Base-by-base conservation (phyloP, 352 stramenopile genomes). In the Pythium phragmitis region DNA sequence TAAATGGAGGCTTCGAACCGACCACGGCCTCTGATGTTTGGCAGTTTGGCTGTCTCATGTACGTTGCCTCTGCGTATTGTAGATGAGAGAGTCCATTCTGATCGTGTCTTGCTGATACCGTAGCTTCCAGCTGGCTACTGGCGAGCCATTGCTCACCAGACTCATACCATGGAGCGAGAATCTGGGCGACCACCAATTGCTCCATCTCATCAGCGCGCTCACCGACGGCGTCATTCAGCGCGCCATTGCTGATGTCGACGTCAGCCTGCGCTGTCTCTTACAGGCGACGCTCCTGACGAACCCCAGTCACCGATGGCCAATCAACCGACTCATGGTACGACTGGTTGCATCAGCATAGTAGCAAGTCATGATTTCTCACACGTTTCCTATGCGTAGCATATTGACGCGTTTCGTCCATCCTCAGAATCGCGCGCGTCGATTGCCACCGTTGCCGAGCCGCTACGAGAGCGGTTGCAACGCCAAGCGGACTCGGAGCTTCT, bases 11-110 rank as follows among this genome's bases (percentile, higher is more conserved):
- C 12, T 88, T 87, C 37, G 46, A 64, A 4, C 77, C 80, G 7
- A 90, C 77, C 0, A 55, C 65, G 19, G 67, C 68, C 3, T 85
- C 77, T 6, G 83, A 92, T 67, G 76, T 90, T 36, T 92, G 83
- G 83, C 83, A 92, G 41, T 87, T 92, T 33, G 83, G 83, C 5
- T 92, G 83, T 46, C 65, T 87, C 47, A 71, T 89, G 83, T 92
- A 79, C 37, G 77, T 70, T 23, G 14, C 16, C 12, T 30, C 26
- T 30, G 7, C 8, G 8, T 7, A n/a, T 26, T 9, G n/a, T 12
- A 2, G 7, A 12, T 48, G 12, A 48, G 5, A 48, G 17, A 19
- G 12, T 19, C n/a, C 17, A 19, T 8, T 48, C 42, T 48, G 42
- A 48, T 48, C 3, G 16, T 30, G 9, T 48, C 42, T 8, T 48